phyloP scores from a whole-genome alignment of 345 rosid genomes.

The Boechera retrofracta region DNA sequence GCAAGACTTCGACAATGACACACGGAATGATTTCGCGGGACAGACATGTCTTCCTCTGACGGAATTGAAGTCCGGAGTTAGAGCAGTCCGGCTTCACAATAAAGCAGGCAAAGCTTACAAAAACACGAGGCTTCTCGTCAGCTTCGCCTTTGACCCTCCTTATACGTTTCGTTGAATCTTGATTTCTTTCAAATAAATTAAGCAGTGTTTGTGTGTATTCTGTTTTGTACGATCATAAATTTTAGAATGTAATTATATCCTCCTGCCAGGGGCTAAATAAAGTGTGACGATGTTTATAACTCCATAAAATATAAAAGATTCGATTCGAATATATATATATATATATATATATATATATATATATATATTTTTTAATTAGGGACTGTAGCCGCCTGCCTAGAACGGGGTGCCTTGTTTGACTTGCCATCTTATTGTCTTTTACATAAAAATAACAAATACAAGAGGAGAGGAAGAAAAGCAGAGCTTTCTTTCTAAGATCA shows the following conservation, averaged over 20 bases:
- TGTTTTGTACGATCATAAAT: no score
- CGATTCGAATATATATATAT: background rate
- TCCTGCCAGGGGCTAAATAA: no score
- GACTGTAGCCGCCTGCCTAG: constrained; percentile 24
- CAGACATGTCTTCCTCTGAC: constrained; percentile 78
- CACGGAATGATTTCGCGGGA: constrained; percentile 83
- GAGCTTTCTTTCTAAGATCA: constrained; percentile 19
- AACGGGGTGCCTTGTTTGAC: constrained; percentile 42
- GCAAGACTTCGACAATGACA: constrained; percentile 69
- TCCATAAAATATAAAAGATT: no score
- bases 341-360: no score
- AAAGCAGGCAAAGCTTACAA: constrained; percentile 58
- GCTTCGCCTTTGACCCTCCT: constrained; percentile 43
- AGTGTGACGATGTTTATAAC: no score
- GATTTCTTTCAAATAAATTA: no score
- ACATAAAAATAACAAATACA: no score
- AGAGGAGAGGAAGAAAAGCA: constrained; percentile 1
- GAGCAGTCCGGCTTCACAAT: constrained; percentile 68
- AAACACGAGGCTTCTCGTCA: constrained; percentile 57
- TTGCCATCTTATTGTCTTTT: background rate
- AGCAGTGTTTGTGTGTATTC: no score
- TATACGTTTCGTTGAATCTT: constrained; percentile 30
- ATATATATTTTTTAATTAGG: no score
- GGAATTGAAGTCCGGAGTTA: constrained; percentile 66
- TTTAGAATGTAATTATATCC: no score